A percentile compares a stretch with the other conserved stretches of the same genome.
These are phyloP conservation scores for Pyrus pyrifolia DNA, from an alignment of 306 rosid species.

Conservation along the genomic window DNA sequence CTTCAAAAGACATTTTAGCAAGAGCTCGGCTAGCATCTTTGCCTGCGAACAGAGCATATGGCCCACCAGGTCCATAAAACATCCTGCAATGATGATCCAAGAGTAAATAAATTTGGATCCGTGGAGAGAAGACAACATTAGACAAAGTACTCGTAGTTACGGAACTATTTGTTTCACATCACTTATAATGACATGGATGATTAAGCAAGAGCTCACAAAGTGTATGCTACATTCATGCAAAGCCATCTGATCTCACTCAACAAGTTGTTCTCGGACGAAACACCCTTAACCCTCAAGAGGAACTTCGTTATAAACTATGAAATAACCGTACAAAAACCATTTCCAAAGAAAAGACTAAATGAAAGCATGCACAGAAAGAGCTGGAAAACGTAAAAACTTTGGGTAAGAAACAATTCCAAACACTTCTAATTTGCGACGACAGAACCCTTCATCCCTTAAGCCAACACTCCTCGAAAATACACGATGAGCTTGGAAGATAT, in stretches of 20 bases:
- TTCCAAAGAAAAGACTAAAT: not conserved
- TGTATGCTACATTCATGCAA: not conserved
- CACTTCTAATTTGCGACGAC: not conserved
- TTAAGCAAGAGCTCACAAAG: not conserved
- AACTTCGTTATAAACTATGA: not conserved
- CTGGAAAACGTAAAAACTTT: not conserved
- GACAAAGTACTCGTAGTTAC: not conserved
- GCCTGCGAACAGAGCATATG: conserved; percentile 92
- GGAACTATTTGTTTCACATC: not conserved
- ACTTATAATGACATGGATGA: not conserved
- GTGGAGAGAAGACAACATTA: not conserved
- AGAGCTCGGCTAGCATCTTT: conserved; percentile 98
- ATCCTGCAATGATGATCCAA: conserved; percentile 39
- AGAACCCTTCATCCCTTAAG: not conserved
- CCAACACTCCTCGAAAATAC: not conserved
- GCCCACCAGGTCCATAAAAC: conserved; percentile 98
- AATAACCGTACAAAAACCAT: not conserved
- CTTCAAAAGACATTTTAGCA: conserved; percentile 98
- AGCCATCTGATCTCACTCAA: not conserved
- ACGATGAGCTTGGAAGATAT: not conserved
- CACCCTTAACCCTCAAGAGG: not conserved
- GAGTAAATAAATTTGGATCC: conserved; percentile 5
- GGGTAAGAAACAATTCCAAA: not conserved
- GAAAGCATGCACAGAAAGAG: not conserved
- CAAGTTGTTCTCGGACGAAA: not conserved